Evolutionary conservation across 1,284 basidiomycete species (phyloP).

Genomic region (Apiotrichum gracile): DNA sequence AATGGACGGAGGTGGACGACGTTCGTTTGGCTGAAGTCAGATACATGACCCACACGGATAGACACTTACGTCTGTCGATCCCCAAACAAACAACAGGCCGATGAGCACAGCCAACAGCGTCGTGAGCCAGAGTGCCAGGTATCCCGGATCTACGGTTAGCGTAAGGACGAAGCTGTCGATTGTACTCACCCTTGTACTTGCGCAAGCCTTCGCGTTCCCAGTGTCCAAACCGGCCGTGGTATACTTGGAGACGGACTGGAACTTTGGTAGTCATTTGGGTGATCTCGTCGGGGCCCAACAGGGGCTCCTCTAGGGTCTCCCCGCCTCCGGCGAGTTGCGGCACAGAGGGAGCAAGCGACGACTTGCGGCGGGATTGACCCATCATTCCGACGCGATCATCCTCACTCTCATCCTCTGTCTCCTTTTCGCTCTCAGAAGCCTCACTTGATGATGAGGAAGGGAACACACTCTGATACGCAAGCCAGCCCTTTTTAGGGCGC

Average conservation of each 20-base stretch:
- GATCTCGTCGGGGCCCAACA: slow-evolving; percentile 33
- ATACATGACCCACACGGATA: no score
- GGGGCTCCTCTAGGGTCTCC: slow-evolving; percentile 28
- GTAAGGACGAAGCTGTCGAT: no score
- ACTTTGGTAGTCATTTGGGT: slow-evolving; percentile 19
- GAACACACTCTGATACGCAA: slow-evolving; percentile 47
- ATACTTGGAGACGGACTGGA: slow-evolving; percentile 42
- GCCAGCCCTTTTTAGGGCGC: slow-evolving; percentile 41
- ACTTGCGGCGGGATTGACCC: slow-evolving; percentile 21
- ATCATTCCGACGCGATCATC: slow-evolving; percentile 24
- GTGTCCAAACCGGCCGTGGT: slow-evolving; percentile 43
- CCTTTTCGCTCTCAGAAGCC: slow-evolving; percentile 33
- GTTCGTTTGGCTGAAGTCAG: slow-evolving; percentile 4
- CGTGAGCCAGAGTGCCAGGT: slow-evolving; percentile 42
- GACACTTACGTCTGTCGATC: slow-evolving; percentile 39
- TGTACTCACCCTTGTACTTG: slow-evolving; percentile 44
- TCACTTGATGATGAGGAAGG: slow-evolving; percentile 38
- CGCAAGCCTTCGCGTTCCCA: slow-evolving; percentile 43
- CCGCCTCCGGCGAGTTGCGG: background rate
- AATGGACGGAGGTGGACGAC: slow-evolving; percentile 42
- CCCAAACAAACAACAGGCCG: slow-evolving; percentile 45
- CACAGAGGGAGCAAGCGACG: background rate
- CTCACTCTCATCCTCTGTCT: slow-evolving; percentile 31
- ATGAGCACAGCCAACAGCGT: slow-evolving; percentile 37
- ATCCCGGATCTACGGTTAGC: slow-evolving; percentile 35